These are phyloP conservation scores for Cymbopogon citratus DNA, from an alignment of 176 grass and related monocot species.

Conservation along the genomic window DNA sequence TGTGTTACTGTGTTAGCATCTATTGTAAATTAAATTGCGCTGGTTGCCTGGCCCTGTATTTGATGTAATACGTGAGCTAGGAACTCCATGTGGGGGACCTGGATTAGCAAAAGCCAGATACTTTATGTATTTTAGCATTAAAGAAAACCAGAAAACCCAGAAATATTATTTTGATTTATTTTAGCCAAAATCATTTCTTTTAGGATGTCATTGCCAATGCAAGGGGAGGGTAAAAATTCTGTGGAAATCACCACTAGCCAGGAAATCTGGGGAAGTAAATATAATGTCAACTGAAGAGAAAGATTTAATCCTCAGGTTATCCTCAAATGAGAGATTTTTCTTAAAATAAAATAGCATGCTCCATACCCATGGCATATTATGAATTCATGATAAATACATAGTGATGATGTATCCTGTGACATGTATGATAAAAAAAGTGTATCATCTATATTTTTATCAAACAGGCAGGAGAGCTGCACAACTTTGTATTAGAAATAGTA, in stretches of 20 bases:
- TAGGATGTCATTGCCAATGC: neutral
- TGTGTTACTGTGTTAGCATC: neutral
- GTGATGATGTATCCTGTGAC: neutral
- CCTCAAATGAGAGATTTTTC: conserved; percentile 1
- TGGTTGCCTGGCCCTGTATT: neutral
- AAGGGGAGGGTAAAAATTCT: conserved; percentile 14
- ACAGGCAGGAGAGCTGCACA: neutral
- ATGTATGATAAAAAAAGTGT: neutral
- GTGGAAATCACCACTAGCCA: neutral
- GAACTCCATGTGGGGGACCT: neutral
- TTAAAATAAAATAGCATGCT: neutral
- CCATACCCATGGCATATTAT: neutral
- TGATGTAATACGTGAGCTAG: conserved; percentile 6
- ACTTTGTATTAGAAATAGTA: neutral
- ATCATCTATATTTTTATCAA: neutral
- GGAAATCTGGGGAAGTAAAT: neutral
- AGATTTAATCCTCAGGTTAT: neutral
- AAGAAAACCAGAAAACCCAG: neutral
- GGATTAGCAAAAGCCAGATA: neutral
- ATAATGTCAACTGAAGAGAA: neutral
- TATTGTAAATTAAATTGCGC: neutral
- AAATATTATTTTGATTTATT: neutral
- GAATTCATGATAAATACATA: neutral
- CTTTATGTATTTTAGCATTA: neutral
- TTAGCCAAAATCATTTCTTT: neutral